Conservation (phyloP, 202 grass and related monocot species). For the Elaeis oleifera region DNA sequence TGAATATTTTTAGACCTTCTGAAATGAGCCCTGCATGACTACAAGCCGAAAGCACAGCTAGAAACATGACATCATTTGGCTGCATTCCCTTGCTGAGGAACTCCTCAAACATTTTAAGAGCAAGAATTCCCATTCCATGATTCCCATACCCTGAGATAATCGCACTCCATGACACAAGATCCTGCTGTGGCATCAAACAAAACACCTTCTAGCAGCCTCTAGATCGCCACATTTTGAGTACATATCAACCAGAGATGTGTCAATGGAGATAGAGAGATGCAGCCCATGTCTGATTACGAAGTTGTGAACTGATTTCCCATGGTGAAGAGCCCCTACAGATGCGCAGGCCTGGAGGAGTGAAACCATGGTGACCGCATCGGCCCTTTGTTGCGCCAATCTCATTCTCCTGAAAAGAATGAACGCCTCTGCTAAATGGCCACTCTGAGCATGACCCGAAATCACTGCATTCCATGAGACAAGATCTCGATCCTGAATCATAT, state of each 20-base stretch:
- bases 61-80: conserved; percentile 20
- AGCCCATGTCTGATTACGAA: conserved; percentile 12
- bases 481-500: conserved; percentile 16
- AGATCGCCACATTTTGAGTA: conserved; percentile 23
- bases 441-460: conserved; percentile 19
- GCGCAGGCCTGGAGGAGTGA: conserved; percentile 21
- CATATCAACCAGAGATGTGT: conserved; percentile 25
- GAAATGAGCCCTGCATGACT: conserved; percentile 23
- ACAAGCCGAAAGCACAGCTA: conserved; percentile 22
- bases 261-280: conserved; percentile 3
- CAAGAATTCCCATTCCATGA: conserved; percentile 18
- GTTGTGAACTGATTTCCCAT: conserved; percentile 15
- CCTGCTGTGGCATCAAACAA: conserved; percentile 16
- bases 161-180: conserved; percentile 9
- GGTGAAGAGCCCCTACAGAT: conserved; percentile 9
- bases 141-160: conserved; percentile 13
- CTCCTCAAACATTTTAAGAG: conserved; percentile 5
- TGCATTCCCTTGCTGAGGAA: not conserved
- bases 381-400: conserved; percentile 5
- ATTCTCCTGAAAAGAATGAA: conserved; percentile 15
- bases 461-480: conserved; percentile 22
- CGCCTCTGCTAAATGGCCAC: conserved; percentile 10
- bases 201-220: conserved; percentile 9
- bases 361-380: conserved; percentile 18
- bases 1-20: conserved; percentile 13